Conservation (phyloP, 345 rosid species). For the Adansonia digitata region DNA sequence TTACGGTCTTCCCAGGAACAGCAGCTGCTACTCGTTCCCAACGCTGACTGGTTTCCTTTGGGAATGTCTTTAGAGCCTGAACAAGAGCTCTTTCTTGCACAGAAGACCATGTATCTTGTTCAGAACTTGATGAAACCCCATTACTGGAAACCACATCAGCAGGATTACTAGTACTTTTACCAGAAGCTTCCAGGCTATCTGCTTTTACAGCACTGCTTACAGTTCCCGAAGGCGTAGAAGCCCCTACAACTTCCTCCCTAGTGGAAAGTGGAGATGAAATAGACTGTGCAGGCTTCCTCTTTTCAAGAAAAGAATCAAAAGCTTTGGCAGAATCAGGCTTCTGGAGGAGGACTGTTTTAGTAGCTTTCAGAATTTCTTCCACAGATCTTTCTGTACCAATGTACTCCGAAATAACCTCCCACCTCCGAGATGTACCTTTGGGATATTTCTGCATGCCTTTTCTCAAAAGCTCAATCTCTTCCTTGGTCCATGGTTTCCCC, state of each 20-base stretch:
- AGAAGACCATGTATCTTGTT: slow-evolving; percentile 82
- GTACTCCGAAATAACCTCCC: slow-evolving; percentile 97
- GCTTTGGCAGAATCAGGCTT: slow-evolving; percentile 91
- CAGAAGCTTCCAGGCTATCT: slow-evolving; percentile 27
- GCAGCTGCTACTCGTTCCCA: slow-evolving; percentile 99
- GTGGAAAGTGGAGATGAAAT: slow-evolving; percentile 87
- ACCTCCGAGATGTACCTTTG: slow-evolving; percentile 92
- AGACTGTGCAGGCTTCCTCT: slow-evolving; percentile 68
- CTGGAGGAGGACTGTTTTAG: slow-evolving; percentile 91
- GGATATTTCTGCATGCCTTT: slow-evolving; percentile 88
- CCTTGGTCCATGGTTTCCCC: slow-evolving; percentile 80
- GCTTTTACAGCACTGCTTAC: slow-evolving; percentile 22
- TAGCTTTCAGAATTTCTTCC: slow-evolving; percentile 92
- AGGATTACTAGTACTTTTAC: slow-evolving; percentile 29
- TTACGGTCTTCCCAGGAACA: slow-evolving; percentile 87
- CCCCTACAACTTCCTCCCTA: slow-evolving; percentile 61
- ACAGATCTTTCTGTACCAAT: slow-evolving; percentile 91
- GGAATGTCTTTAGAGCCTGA: slow-evolving; percentile 95
- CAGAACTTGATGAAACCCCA: slow-evolving; percentile 52
- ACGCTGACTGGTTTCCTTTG: slow-evolving; percentile 80
- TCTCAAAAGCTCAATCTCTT: slow-evolving; percentile 88
- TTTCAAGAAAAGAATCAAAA: slow-evolving; percentile 94
- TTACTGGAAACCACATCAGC: slow-evolving; percentile 26
- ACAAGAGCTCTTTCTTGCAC: slow-evolving; percentile 91
- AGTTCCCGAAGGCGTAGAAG: slow-evolving; percentile 21